Evolutionary conservation across 192 early-diverging fungal species (phyloP).

Genomic region (Backusella psychrophila): DNA sequence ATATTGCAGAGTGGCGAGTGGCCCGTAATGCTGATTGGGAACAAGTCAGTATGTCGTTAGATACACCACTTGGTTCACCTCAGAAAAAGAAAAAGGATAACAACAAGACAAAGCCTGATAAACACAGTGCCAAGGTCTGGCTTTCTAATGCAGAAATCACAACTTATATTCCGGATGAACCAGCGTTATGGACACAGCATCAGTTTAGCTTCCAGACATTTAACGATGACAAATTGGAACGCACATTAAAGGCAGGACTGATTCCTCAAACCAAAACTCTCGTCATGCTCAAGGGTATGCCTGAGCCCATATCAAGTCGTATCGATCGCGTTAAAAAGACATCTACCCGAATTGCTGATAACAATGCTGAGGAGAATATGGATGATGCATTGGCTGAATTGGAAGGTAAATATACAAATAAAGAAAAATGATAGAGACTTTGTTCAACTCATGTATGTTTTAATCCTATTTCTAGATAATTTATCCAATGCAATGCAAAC

Average conservation of each 20-base stretch:
- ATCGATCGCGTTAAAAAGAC: conserved; percentile 29
- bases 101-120: not conserved
- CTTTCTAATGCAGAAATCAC: conserved; percentile 52
- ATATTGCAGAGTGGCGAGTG: conserved; percentile 58
- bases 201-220: conserved; percentile 55
- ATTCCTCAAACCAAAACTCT: conserved; percentile 41
- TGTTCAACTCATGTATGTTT: too few species aligned
- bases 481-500: conserved; percentile 43
- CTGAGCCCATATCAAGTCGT: conserved; percentile 40
- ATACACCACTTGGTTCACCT: conserved; percentile 1
- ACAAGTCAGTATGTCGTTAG: conserved; percentile 36
- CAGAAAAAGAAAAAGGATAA: not conserved
- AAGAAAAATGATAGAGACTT: not conserved
- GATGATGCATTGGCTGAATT: conserved; percentile 38
- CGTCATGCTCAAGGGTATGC: conserved; percentile 44
- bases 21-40: conserved; percentile 46
- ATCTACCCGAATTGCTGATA: conserved; percentile 28
- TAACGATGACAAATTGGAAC: conserved; percentile 29
- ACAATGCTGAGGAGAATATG: conserved; percentile 24
- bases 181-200: conserved; percentile 44
- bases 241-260: conserved; percentile 30
- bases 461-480: conserved; percentile 28
- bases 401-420: conserved; percentile 23
- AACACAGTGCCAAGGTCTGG: conserved; percentile 23
- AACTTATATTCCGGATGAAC: conserved; percentile 46